Base-by-base conservation (phyloP, 108 stramenopile genomes). In the Skeletonema marinoi region DNA sequence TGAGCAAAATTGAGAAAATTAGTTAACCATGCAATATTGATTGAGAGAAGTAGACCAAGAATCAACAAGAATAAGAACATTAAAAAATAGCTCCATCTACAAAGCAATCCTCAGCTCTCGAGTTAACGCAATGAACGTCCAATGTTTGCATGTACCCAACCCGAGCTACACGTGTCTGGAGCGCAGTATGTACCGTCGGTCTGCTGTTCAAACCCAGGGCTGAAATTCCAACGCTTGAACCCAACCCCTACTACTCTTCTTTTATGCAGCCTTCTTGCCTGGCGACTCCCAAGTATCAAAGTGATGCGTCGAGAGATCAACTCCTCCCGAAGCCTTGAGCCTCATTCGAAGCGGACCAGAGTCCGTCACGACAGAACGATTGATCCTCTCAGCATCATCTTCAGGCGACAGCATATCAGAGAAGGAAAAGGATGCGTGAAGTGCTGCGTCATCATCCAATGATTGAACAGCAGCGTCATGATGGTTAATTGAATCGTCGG, bases 201-300 rank as follows among this genome's bases (percentile, higher is more conserved):
- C 25, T 25, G 25, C 25, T 25, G 25, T 25, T 25, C 25, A 25
- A 25, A 25, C 25, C 25, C 25, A 25, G 25, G 25, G 25, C 25
- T 25, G 0, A 25, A 25, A 25, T 25, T 25, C 25, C 25, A 25
- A 25, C 25, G 25, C 25, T 25, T 25, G 25, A 25, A 25, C 25
- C 3, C 10, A 42, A 12, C 16, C 44, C 44, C 16, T 1, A 46
- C n/a, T n/a, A n/a, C 19, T 56, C 25, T 56, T 7, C 54, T 56
- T 25, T 56, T 25, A 56, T 6, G 9, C 17, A 56, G 19, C 21
- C 54, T 56, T 10, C 54, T 56, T 25, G 25, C 4, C 9, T 56
- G 79, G 79, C 33, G 79, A 80, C 65, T 74, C 68, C 79, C 79
- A 80, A 38, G 73, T 48, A 69, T 80, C 79, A 32, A 80, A 80